Percentiles rank a stretch among this genome's conserved stretches.
Conservation (phyloP, 768 basidiomycete genomes). For the Serendipita sp. region DNA sequence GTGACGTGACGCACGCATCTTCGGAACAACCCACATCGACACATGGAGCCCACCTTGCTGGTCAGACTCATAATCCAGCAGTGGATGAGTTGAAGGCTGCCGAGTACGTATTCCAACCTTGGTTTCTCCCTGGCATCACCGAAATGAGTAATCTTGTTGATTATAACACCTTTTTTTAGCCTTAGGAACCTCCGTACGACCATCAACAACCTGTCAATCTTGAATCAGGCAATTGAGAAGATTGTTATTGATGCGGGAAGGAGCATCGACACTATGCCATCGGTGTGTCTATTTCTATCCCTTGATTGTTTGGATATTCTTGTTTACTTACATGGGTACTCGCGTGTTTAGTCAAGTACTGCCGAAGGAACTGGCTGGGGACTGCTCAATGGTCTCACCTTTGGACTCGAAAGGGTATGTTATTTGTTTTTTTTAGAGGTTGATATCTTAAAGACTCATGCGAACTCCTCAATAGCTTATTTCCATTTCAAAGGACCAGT, state of each 20-base stretch:
- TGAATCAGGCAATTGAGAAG: background rate
- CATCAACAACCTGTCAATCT: background rate
- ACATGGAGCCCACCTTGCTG: background rate
- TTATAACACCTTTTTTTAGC: background rate
- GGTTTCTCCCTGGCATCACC: no score
- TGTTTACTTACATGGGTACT: background rate
- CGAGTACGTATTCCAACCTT: no score
- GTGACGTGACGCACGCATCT: background rate
- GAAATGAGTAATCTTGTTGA: no score
- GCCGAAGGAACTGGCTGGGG: background rate
- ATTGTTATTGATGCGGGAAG: background rate
- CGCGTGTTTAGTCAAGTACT: background rate
- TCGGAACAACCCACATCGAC: background rate
- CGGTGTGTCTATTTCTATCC: background rate
- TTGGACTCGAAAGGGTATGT: background rate
- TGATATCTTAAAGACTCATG: no score
- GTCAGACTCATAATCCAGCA: background rate
- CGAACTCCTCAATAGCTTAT: no score
- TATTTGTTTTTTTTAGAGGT: no score
- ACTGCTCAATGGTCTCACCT: background rate
- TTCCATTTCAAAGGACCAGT: no score
- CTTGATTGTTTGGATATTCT: background rate
- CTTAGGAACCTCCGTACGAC: background rate
- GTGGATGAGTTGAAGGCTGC: background rate
- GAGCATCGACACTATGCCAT: background rate